Evolutionary conservation across 2,329 filamentous ascomycete genomes (phyloP), one percentile per base, ranked within the genome.

Genomic region (Ceratocystis smalleyi): DNA sequence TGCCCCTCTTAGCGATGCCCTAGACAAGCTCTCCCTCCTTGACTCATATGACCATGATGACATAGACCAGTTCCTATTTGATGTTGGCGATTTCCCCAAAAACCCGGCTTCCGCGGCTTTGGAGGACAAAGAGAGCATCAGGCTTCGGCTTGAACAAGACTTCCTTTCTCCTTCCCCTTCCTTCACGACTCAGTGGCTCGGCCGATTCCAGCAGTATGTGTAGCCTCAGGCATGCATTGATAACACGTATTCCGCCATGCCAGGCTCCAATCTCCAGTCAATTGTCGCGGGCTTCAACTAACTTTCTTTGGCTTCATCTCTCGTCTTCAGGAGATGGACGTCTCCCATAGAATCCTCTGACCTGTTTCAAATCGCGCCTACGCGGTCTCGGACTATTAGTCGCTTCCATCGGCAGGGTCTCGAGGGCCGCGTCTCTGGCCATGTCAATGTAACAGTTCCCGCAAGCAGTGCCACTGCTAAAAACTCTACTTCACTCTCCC

Each of bases 351-450:
- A 96, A 70, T 88, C 91, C 72, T 82, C 84, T n/a, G 85, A 90
- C 65, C 81, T 97, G 19, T 96, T 95, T 74, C 83, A 86, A 68
- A 81, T 97, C 64, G 90, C 91, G 1, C 89, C 91, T 2, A 95
- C 92, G 0, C 94, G 97, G 75, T 92, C 91, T 17, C 84, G 94
- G 65, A 97, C 91, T n/a, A 86, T 96, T 69, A 96, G 90, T 32
- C 85, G 94, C 35, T 99, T 99, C 73, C 87, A 85, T 55, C 83
- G 94, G 64, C 90, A 96, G 74, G 94, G 94, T 5, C 80, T 97
- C 15, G 91, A 97, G 75, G 94, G 94, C 24, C 83, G 87, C 62
- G 92, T 99, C 27, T 95, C 89, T 7, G 91, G 91, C 61, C 97
- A 99, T 74, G 88, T 86, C 71, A 94, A 96, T 73, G 89, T 97